Evolutionary conservation across 331 rosid genomes (phyloP).

Genomic region (Dryas integrifolia): DNA sequence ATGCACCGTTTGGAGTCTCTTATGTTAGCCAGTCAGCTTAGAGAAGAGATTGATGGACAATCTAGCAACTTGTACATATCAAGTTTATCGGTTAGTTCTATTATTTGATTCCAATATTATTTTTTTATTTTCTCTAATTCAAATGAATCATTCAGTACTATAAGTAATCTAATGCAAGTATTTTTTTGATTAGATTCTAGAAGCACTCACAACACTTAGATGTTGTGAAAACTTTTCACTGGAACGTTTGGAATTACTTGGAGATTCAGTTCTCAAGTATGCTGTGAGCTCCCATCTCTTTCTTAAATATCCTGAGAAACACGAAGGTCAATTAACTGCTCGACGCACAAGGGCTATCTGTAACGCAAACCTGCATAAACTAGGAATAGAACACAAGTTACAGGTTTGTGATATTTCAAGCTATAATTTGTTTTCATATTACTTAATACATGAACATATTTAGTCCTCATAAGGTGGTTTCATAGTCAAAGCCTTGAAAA

Average conservation of each 20-base stretch:
- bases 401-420: conserved; percentile 46
- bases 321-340: conserved; percentile 72
- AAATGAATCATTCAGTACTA: not conserved
- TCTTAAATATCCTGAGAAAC: conserved; percentile 66
- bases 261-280: conserved; percentile 86
- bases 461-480: too few relatives aligned
- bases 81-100: conserved; percentile 61
- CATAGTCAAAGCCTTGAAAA: too few relatives aligned
- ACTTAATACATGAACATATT: not conserved
- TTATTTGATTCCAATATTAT: conserved; percentile 1
- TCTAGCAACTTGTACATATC: conserved; percentile 41
- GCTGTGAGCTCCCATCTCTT: conserved; percentile 75
- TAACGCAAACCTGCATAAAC: conserved; percentile 67
- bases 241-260: conserved; percentile 90
- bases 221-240: conserved; percentile 67
- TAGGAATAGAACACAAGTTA: conserved; percentile 53
- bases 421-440: not conserved
- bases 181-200: conserved; percentile 53
- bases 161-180: conserved; percentile 4
- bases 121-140: not conserved
- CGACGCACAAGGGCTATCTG: conserved; percentile 49
- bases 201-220: conserved; percentile 80
- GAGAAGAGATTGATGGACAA: conserved; percentile 53
- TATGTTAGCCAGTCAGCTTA: conserved; percentile 84
- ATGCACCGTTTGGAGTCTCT: conserved; percentile 79